phyloP scores from a whole-genome alignment of 371 early-diverging fungal genomes.

The Mucor racemosus region DNA sequence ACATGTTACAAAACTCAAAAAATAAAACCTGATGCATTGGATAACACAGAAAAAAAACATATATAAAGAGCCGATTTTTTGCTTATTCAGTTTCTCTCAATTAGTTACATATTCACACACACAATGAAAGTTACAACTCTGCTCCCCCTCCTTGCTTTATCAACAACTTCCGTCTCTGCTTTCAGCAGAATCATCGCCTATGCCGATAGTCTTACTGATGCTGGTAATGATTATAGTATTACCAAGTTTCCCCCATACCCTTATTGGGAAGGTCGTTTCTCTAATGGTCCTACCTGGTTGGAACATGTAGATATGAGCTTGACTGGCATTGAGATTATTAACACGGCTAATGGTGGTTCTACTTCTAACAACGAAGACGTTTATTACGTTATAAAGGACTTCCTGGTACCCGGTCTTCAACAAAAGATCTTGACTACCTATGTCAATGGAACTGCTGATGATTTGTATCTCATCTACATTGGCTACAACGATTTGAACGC shows the following conservation, averaged over 20 bases:
- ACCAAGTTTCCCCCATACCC: slow-evolving; percentile 24
- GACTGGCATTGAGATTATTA: slow-evolving; percentile 30
- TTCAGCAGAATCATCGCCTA: slow-evolving; percentile 30
- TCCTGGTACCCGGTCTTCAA: slow-evolving; percentile 23
- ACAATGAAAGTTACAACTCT: not conserved
- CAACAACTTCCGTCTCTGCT: slow-evolving; percentile 14
- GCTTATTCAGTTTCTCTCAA: not conserved
- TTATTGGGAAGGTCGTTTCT: slow-evolving; percentile 55
- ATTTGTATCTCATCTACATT: slow-evolving; percentile 28
- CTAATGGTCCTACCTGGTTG: slow-evolving; percentile 64
- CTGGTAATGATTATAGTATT: slow-evolving; percentile 24
- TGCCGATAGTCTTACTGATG: slow-evolving; percentile 35
- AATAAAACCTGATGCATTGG: not conserved
- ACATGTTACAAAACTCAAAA: not conserved
- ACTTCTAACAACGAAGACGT: slow-evolving; percentile 49
- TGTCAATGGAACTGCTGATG: slow-evolving; percentile 20
- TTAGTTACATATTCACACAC: not conserved
- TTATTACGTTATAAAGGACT: slow-evolving; percentile 23
- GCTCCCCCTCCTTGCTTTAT: slow-evolving; percentile 15
- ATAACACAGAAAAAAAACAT: not conserved
- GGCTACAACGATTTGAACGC: slow-evolving; percentile 35
- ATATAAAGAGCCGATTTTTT: not conserved
- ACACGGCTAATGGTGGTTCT: slow-evolving; percentile 60
- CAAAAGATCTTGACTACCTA: slow-evolving; percentile 23
- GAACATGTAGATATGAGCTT: slow-evolving; percentile 46